Base-by-base conservation (phyloP, 2,329 filamentous ascomycete genomes). In the Ustulina deusta region DNA sequence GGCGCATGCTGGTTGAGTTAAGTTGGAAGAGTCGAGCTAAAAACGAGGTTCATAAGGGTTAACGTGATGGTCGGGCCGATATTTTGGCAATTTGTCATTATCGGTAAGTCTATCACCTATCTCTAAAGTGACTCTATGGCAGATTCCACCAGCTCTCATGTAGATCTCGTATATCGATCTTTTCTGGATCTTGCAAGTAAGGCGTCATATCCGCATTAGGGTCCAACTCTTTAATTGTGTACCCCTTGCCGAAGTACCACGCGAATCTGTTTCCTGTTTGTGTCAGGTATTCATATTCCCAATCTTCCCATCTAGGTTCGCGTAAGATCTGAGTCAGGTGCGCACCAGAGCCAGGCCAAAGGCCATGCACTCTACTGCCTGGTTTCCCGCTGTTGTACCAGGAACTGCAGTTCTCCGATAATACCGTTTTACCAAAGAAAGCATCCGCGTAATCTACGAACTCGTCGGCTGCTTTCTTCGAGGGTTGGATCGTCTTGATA, bases 321-420 rank as follows among this genome's bases (percentile, higher is more conserved):
- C 82, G 77, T 27, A 88, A 81, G 7, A 90, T 82, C 15, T 87
- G 83, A 1, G 89, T 89, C 36, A 88, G 79, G 72, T 91, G 88
- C 0, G 85, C 82, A 0, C 89, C 89, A 71, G 88, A 91, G 0
- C 90, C 90, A 0, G 91, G 91, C 86, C 90, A 93, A 6, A 91
- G 75, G 0, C 90, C 90, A 69, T 91, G 89, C 27, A 93, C 88
- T 3, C 89, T 81, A 0, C 83, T 85, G 0, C 90, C 90, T 0
- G 89, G 85, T 6, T 80, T 79, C 0, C 88, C 88, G 13, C 90
- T 88, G 67, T 93, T 93, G 66, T 91, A 91, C 91, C 91, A 93
- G 0, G 87, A 90, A 46, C 86, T 88, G 76, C 91, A 93, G 63
- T 87, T 86, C 60, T 90, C 87, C 0, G 84, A 83, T 63, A 90